These are phyloP conservation scores for Calonectria naviculata DNA, from an alignment of 2,329 filamentous ascomycete genomes.

Conservation along the genomic window DNA sequence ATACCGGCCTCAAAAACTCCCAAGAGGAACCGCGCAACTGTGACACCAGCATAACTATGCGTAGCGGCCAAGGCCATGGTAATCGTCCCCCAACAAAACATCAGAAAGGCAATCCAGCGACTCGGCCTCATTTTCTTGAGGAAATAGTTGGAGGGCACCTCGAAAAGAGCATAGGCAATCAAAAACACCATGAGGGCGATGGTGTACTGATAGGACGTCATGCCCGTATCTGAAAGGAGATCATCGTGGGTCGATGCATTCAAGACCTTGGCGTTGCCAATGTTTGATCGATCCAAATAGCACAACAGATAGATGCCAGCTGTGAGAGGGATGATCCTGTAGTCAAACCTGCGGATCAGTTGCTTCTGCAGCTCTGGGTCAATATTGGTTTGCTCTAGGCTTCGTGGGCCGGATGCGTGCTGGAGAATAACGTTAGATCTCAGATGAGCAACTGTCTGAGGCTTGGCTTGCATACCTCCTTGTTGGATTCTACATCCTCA, in stretches of 20 bases:
- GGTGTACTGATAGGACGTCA: constrained; percentile 66
- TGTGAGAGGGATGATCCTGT: constrained; percentile 34
- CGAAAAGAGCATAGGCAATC: constrained; percentile 67
- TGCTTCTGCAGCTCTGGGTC: neutral
- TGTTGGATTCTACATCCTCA: neutral
- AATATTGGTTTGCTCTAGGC: neutral
- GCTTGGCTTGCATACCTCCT: neutral
- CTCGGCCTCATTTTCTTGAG: constrained; percentile 60
- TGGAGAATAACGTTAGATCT: neutral
- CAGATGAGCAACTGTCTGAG: neutral
- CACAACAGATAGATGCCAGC: constrained; percentile 50
- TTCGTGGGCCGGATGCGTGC: neutral
- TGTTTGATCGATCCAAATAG: constrained; percentile 64
- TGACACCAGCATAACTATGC: constrained; percentile 45
- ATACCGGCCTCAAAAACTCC: constrained; percentile 45
- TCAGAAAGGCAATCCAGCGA: constrained; percentile 53
- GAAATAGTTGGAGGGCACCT: constrained; percentile 57
- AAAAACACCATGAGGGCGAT: constrained; percentile 52
- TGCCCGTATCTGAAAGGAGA: constrained; percentile 57
- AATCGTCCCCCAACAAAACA: constrained; percentile 48
- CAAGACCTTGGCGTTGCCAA: constrained; percentile 55
- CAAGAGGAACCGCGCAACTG: constrained; percentile 43
- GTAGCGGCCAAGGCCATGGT: constrained; percentile 56
- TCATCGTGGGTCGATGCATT: constrained; percentile 46
- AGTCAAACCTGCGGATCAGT: constrained; percentile 23